Conservation (phyloP, 1,139 yeast species). For the Pneumocystis canis region DNA sequence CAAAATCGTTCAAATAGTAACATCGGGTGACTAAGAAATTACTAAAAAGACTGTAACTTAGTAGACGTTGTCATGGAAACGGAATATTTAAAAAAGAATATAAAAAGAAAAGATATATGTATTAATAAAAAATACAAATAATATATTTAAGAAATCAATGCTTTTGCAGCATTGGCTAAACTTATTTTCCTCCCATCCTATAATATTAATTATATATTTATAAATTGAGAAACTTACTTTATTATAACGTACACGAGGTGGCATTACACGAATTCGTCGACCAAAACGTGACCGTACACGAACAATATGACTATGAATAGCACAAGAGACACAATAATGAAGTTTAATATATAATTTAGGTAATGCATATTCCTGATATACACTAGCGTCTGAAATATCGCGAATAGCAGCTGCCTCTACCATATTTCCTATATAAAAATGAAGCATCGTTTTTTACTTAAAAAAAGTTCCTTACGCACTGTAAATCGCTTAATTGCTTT, state of each 20-base stretch:
- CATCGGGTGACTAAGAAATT: too few species aligned
- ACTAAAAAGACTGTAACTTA: too few species aligned
- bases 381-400: constrained; percentile 98
- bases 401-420: constrained; percentile 83
- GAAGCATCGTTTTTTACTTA: constrained; percentile 98
- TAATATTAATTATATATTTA: too few species aligned
- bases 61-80: too few species aligned
- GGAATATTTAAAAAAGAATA: too few species aligned
- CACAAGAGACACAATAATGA: constrained; percentile 99
- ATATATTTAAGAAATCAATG: background rate
- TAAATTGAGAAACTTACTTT: constrained; percentile 25
- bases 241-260: constrained; percentile 98
- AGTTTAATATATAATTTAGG: constrained; percentile 99
- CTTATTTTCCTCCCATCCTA: constrained; percentile 65
- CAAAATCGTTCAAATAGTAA: too few species aligned
- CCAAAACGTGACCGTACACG: constrained; percentile 99
- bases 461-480: background rate
- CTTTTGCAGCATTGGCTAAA: constrained; percentile 85
- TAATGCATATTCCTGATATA: constrained; percentile 96
- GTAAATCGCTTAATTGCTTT: background rate
- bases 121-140: background rate
- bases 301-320: constrained; percentile 98
- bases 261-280: constrained; percentile 98
- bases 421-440: constrained; percentile 99
- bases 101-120: too few species aligned